Conservation (phyloP, 331 rosid genomes). For the Quercus tomentella region DNA sequence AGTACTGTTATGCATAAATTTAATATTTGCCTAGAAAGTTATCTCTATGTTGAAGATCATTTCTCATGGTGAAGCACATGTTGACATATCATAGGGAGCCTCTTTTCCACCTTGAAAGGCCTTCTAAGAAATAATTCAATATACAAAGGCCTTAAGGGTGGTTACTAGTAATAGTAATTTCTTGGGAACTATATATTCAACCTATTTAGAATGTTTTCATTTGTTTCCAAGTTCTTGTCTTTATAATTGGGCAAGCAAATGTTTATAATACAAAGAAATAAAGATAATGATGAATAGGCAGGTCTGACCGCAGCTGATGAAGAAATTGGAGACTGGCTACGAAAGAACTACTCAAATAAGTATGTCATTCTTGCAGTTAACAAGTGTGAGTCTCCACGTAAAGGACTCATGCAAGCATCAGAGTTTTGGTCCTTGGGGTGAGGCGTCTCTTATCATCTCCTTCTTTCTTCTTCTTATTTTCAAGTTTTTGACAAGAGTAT, state of each 20-base stretch:
- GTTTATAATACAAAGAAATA: too few relatives aligned
- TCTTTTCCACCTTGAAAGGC: background rate
- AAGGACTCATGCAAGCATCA: constrained; percentile 77
- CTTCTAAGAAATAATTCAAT: background rate
- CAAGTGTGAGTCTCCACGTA: constrained; percentile 94
- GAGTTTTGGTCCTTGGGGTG: constrained; percentile 98
- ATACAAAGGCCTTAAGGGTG: background rate
- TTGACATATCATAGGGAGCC: background rate
- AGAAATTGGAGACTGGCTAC: constrained; percentile 92
- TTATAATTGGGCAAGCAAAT: background rate
- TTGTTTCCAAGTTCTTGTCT: background rate
- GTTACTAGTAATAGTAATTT: too few relatives aligned
- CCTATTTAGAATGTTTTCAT: background rate
- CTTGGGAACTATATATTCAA: background rate
- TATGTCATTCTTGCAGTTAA: constrained; percentile 83
- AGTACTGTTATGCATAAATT: background rate
- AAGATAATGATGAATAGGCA: constrained; percentile 51
- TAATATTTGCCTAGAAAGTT: background rate
- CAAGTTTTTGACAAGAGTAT: background rate
- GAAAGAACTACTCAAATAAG: constrained; percentile 79
- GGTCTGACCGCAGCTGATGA: constrained; percentile 96
- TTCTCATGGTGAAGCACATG: background rate
- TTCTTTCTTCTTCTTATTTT: background rate
- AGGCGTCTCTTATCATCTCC: constrained; percentile 23
- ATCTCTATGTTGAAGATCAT: background rate